A percentile compares a stretch with the other conserved stretches of the same genome.
Evolutionary conservation across 257 asterid species (phyloP).

Genomic region (Forsythia suspensa): DNA sequence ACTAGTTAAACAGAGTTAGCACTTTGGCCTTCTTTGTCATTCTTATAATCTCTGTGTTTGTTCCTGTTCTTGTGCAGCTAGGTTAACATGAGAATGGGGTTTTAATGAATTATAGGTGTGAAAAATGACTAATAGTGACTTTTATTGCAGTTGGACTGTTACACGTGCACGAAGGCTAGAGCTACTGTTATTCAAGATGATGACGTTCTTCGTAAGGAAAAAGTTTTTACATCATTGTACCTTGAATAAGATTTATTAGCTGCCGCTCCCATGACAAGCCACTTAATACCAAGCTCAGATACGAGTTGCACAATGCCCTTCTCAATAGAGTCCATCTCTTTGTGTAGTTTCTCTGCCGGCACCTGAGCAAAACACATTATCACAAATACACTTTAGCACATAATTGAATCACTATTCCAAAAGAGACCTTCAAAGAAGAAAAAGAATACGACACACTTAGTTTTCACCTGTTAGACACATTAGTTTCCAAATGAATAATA

Average conservation of each 20-base stretch:
- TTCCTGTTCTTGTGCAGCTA: neutral
- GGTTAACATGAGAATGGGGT: neutral
- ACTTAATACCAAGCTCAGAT: slow-evolving; percentile 51
- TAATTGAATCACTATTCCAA: slow-evolving; percentile 10
- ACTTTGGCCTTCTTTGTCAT: neutral
- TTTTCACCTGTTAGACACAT: neutral
- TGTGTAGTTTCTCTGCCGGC: slow-evolving; percentile 54
- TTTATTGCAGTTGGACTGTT: neutral
- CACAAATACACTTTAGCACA: slow-evolving; percentile 20
- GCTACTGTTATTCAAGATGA: neutral
- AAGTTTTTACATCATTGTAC: slow-evolving; percentile 33
- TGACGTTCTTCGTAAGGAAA: neutral
- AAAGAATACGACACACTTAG: neutral
- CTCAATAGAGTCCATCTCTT: slow-evolving; percentile 67
- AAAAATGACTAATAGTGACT: neutral
- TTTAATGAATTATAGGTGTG: neutral
- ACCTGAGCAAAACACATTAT: slow-evolving; percentile 45
- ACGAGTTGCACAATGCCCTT: slow-evolving; percentile 81
- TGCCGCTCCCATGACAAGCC: slow-evolving; percentile 91
- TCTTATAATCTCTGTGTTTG: neutral
- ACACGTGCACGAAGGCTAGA: neutral
- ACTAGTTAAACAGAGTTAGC: neutral
- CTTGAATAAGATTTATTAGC: slow-evolving; percentile 62
- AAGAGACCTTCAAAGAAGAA: slow-evolving; percentile 6
- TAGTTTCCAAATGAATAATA: neutral